These are phyloP conservation scores for Diaporthe ampelina DNA, from an alignment of 2,329 filamentous ascomycete species.

Conservation along the genomic window DNA sequence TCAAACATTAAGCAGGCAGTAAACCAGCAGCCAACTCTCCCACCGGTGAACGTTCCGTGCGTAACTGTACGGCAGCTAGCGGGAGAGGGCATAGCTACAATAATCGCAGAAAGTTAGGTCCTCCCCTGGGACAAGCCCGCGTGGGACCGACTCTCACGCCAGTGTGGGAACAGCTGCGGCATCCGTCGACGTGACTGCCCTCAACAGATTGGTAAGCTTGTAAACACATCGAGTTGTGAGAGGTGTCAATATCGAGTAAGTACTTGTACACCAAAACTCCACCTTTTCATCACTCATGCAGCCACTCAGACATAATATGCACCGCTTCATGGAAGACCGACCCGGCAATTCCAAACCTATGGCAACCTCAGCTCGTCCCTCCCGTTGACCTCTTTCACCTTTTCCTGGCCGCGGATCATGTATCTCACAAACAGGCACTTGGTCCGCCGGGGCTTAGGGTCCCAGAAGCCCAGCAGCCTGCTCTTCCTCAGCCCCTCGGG, in stretches of 20 bases:
- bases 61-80: no score
- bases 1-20: no score
- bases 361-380: slow-evolving; percentile 54
- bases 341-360: neutral
- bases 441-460: slow-evolving; percentile 58
- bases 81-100: no score
- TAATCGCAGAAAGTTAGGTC: no score
- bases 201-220: no score
- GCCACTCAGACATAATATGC: neutral
- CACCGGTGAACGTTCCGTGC: no score
- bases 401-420: slow-evolving; percentile 54
- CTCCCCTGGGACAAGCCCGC: neutral
- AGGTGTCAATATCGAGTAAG: neutral
- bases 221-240: neutral
- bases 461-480: slow-evolving; percentile 64
- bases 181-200: no score
- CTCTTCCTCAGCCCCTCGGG: slow-evolving; percentile 59
- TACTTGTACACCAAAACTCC: neutral
- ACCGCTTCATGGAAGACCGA: neutral
- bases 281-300: slow-evolving; percentile 5
- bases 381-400: slow-evolving; percentile 53
- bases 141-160: no score
- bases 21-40: no score
- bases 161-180: no score
- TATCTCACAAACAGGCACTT: slow-evolving; percentile 64